A percentile compares a stretch with the other conserved stretches of the same genome.
These are phyloP conservation scores for Boletus patriciae DNA, from an alignment of 768 basidiomycete species.

Conservation along the genomic window DNA sequence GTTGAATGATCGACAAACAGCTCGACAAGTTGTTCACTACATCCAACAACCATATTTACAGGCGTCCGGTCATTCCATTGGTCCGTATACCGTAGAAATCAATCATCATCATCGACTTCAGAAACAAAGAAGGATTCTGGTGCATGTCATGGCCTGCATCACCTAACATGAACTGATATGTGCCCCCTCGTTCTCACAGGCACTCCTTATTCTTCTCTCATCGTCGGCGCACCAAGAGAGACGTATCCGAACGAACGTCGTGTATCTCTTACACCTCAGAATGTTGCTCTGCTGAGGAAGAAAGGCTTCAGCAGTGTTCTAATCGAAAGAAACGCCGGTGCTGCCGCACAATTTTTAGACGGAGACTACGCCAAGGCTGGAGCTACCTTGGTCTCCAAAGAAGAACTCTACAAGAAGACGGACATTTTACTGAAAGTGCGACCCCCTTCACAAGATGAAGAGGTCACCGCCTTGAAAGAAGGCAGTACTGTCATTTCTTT, in stretches of 20 bases:
- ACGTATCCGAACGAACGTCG: conserved; percentile 75
- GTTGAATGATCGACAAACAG: neutral
- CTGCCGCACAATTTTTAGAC: conserved; percentile 75
- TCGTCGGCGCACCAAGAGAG: conserved; percentile 77
- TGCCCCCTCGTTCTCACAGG: conserved; percentile 33
- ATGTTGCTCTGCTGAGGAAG: conserved; percentile 70
- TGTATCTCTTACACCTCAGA: conserved; percentile 80
- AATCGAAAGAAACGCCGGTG: conserved; percentile 71
- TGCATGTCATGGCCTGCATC: conserved; percentile 11
- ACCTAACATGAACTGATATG: neutral
- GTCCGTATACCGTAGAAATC: conserved; percentile 29
- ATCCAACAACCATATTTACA: conserved; percentile 8
- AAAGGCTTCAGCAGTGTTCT: conserved; percentile 78
- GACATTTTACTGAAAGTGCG: conserved; percentile 89
- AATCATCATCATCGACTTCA: conserved; percentile 6
- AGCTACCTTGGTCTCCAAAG: conserved; percentile 70
- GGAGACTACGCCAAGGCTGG: conserved; percentile 79
- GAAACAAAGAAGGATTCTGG: conserved; percentile 28
- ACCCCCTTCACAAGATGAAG: conserved; percentile 65
- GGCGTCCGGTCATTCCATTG: conserved; percentile 34
- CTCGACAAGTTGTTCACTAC: neutral
- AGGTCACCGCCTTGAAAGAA: conserved; percentile 61
- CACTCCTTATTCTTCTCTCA: conserved; percentile 67
- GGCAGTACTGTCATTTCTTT: conserved; percentile 83
- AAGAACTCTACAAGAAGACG: conserved; percentile 63